Evolutionary conservation across 345 rosid species (phyloP).

Genomic region (Dimocarpus longan): DNA sequence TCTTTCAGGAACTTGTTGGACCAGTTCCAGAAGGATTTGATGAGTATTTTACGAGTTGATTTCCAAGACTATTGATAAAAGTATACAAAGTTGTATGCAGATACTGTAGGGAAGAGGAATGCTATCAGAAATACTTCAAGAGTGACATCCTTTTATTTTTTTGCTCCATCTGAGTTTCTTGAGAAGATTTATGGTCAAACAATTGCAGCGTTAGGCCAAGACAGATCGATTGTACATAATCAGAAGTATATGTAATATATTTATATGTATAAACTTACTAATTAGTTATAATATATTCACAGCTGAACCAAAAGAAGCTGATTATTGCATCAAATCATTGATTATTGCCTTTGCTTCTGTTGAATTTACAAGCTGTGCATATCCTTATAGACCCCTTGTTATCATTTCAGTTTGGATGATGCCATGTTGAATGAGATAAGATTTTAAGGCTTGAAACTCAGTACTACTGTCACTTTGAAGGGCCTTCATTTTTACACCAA

Average conservation of each 20-base stretch:
- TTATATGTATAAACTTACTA: not conserved
- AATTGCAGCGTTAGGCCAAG: no score
- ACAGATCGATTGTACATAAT: not conserved
- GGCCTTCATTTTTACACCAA: no score
- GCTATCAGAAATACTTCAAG: slow-evolving; percentile 73
- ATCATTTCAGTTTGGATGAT: not conserved
- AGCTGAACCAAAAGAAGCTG: not conserved
- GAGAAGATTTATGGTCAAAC: not conserved
- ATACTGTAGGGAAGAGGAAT: slow-evolving; percentile 69
- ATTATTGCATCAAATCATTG: no score
- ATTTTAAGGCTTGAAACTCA: no score
- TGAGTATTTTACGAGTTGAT: slow-evolving; percentile 67
- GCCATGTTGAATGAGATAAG: no score
- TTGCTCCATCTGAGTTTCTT: not conserved
- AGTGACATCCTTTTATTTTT: slow-evolving; percentile 18
- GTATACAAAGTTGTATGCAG: slow-evolving; percentile 60
- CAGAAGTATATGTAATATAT: not conserved
- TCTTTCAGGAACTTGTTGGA: slow-evolving; percentile 75
- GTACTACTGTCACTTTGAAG: no score
- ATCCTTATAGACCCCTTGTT: not conserved
- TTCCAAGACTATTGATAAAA: slow-evolving; percentile 81
- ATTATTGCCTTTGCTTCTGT: not conserved
- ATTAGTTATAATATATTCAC: not conserved
- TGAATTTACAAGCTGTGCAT: not conserved
- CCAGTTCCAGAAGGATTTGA: slow-evolving; percentile 86